These are phyloP conservation scores for Alliaria petiolata DNA, from an alignment of 345 rosid genomes.

Conservation along the genomic window DNA sequence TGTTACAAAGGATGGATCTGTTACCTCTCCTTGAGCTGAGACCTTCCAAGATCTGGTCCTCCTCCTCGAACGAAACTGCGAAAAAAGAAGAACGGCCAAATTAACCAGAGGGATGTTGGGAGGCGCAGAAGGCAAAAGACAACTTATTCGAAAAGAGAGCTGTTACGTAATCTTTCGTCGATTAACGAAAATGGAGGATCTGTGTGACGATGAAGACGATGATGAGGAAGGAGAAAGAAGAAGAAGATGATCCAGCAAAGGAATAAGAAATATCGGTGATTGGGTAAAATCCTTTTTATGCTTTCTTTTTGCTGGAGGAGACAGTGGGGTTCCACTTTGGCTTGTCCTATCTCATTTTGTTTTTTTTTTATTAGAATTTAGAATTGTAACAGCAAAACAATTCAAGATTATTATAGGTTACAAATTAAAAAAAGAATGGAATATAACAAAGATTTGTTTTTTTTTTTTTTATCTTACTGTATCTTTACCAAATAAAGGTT, in stretches of 20 bases:
- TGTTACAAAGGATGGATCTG: not conserved
- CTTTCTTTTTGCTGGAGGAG: slow-evolving; percentile 8
- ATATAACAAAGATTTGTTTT: not conserved
- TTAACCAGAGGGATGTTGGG: not conserved
- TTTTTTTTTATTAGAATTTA: not conserved
- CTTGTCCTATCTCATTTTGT: slow-evolving; percentile 25
- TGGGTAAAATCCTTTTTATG: not conserved
- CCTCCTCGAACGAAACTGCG: slow-evolving; percentile 10
- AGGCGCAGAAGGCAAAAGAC: not conserved
- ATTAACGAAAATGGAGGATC: slow-evolving; percentile 7
- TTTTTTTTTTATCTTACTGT: slow-evolving; percentile 15
- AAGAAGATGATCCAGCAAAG: not conserved
- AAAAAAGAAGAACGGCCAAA: not conserved
- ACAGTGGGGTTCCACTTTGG: slow-evolving; percentile 34
- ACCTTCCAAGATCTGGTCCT: slow-evolving; percentile 23
- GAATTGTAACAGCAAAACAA: not conserved
- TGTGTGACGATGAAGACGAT: slow-evolving; percentile 1
- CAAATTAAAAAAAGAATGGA: no score
- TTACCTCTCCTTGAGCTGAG: slow-evolving; percentile 18
- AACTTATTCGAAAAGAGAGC: not conserved
- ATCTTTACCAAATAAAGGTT: slow-evolving; percentile 6
- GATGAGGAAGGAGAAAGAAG: slow-evolving; percentile 2
- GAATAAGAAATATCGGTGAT: not conserved
- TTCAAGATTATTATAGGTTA: not conserved
- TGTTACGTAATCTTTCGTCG: not conserved